Base-by-base conservation (phyloP, 2,329 filamentous ascomycete species). In the Diaporthe sp. region DNA sequence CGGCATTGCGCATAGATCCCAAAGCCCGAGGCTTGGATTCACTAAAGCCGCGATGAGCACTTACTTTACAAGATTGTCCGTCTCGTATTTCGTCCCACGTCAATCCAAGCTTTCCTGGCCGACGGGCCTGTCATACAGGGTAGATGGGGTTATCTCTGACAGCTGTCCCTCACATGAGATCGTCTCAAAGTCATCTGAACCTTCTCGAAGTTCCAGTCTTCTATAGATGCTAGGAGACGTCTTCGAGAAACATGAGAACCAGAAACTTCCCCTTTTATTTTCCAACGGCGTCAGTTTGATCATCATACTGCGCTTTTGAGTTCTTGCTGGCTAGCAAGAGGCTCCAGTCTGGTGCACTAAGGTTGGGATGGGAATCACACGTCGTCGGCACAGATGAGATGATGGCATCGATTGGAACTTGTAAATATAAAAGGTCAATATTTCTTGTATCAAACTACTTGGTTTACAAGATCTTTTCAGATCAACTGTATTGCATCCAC, bases 171-270 rank as follows among this genome's bases (percentile, higher is more conserved):
- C 31, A 60, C 22, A 60, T 39, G 57, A 39, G 57, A 60, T 60
- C 57, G 57, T 39, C 22, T 60, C 22, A 39, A 60, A 39, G 6
- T 39, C 57, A 60, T 60, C 57, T 60, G 22, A 60, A 60, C 34
- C 15, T n/a, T 25, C 10, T 39, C n/a, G 13, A 15, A 7, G 57
- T 60, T 39, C 34, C 22, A 60, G 20, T 8, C 4, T 22, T n/a
- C 57, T 13, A 60, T 39, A 22, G 20, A 22, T 10, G 34, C 12
- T 22, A 60, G 34, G 7, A n/a, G 31, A 39, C 3, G 12, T 25
- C 13, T 20, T 37, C 28, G 31, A 12, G 15, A 28, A 60, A 22
- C 20, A 10, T 55, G 25, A 28, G 15, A 5, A 15, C 20, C 9
- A 60, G 20, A 17, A 60, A 39, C 20, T n/a, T 6, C 10, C 20